A percentile compares a stretch with the other conserved stretches of the same genome.
phyloP scores from a whole-genome alignment of 371 early-diverging fungal genomes.

The Apophysomyces trapeziformis region DNA sequence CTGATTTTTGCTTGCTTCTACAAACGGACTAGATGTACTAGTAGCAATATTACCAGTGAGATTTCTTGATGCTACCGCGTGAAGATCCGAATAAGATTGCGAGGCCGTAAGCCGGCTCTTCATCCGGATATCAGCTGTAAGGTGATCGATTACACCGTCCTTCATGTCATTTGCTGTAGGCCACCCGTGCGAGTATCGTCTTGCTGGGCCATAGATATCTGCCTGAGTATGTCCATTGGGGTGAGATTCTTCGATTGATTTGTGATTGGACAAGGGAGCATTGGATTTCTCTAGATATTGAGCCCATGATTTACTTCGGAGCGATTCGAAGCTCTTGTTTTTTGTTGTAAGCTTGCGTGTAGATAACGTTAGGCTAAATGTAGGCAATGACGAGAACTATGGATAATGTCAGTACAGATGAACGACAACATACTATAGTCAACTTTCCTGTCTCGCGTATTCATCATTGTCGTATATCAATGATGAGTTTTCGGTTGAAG shows the following conservation, averaged over 20 bases:
- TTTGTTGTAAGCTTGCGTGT: conserved; percentile 31
- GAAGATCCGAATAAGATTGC: conserved; percentile 37
- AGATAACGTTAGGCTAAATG: conserved; percentile 46
- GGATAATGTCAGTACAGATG: conserved; percentile 2
- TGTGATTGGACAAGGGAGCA: conserved; percentile 9
- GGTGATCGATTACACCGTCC: conserved; percentile 11
- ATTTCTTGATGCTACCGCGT: conserved; percentile 23
- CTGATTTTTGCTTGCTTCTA: conserved; percentile 11
- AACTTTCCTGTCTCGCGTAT: conserved; percentile 31
- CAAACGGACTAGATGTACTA: conserved; percentile 2
- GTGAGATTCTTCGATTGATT: conserved; percentile 12
- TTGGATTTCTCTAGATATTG: conserved; percentile 39
- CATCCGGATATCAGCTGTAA: conserved; percentile 14
- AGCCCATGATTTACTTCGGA: conserved; percentile 56
- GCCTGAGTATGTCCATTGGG: conserved; percentile 32
- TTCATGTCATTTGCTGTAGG: conserved; percentile 17
- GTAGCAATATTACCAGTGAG: neutral
- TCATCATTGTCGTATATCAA: conserved; percentile 18
- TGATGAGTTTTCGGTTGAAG: conserved; percentile 27
- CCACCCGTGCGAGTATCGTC: conserved; percentile 41
- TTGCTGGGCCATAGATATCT: conserved; percentile 33
- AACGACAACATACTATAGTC: neutral
- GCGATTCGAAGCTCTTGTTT: conserved; percentile 43
- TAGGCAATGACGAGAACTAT: conserved; percentile 46
- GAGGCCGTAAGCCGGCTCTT: conserved; percentile 28